Conservation (phyloP, 495 filamentous ascomycete genomes). For the Recurvomyces mirabilis region DNA sequence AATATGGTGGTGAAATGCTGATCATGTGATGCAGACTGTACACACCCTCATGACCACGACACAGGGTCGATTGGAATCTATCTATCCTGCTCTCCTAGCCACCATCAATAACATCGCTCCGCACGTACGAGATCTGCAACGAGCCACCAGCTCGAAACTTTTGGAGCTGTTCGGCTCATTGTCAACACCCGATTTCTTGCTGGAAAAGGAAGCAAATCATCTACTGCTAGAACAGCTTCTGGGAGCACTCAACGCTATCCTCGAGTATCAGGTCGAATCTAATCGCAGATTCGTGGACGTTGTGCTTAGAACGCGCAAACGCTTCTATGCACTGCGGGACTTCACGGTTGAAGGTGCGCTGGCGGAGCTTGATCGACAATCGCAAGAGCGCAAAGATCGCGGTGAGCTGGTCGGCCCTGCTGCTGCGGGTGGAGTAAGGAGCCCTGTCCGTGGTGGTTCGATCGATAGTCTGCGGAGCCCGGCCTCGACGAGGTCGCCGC, state of each 20-base stretch:
- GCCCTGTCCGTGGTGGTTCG: constrained; percentile 46
- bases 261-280: constrained; percentile 82
- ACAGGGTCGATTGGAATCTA: constrained; percentile 79
- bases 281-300: constrained; percentile 77
- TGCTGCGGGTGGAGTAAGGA: constrained; percentile 29
- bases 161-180: constrained; percentile 86
- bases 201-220: constrained; percentile 92
- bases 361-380: constrained; percentile 78
- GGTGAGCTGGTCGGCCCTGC: constrained; percentile 23
- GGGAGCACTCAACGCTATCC: constrained; percentile 80
- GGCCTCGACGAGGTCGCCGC: constrained; percentile 45
- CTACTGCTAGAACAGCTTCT: constrained; percentile 67
- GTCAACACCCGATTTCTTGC: constrained; percentile 88
- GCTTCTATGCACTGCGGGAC: constrained; percentile 76
- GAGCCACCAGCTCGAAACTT: constrained; percentile 66
- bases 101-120: constrained; percentile 88
- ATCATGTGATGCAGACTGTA: constrained; percentile 61
- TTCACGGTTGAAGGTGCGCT: constrained; percentile 95
- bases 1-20: constrained; percentile 21
- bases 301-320: constrained; percentile 65
- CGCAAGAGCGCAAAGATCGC: constrained; percentile 61
- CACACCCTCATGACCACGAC: constrained; percentile 84
- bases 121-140: constrained; percentile 64
- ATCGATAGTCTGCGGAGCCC: constrained; percentile 63
- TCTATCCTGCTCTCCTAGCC: constrained; percentile 85